Base-by-base conservation (phyloP, 2,329 filamentous ascomycete species). In the Sclerotiophoma versabilis region DNA sequence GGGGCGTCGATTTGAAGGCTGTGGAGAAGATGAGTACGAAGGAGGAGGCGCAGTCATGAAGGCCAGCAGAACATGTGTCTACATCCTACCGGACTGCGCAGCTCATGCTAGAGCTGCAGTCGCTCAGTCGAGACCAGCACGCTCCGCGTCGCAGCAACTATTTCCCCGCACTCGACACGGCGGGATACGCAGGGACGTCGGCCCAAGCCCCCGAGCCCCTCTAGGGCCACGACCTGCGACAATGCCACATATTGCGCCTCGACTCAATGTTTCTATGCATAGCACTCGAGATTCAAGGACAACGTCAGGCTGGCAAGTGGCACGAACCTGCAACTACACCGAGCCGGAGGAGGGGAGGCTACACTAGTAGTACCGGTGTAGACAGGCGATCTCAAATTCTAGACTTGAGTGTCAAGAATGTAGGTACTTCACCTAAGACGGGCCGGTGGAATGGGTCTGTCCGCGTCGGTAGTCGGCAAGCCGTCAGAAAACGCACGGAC, bases 1-100 rank as follows among this genome's bases (percentile, higher is more conserved):
- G 74, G 68, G 63, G 68, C 1, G 57, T 81, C 15, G 73, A 77
- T 53, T 43, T 73, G 23, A 68, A 74, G 15, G 76, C 76, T 4
- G 67, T 72, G 5, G 77, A 72, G 6, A 72, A 75, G 38, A 72
- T 66, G 14, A 68, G 69, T 11, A 7, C 73, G 70, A 75, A 69
- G 67, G 83, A 68, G 15, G 53, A 65, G 20, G 57, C 55, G 30
- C 26, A 44, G 33, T 41, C 34, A 25, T 54, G 51, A 54, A 23
- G 27, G 17, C 10, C 20, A 2, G 8, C 15, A 15, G 17, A 32
- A 14, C n/a, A 20, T 30, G n/a, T 30, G 3, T n/a, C 9, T 14
- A 30, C 15, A 12, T 2, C 22, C 11, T 30, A 26, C n/a, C 25
- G 19, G 5, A 4, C 6, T n/a, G 26, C 23, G 25, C 25, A 29